These are phyloP conservation scores for Lecanicillium sp. DNA, from an alignment of 2,329 filamentous ascomycete species.

Conservation along the genomic window DNA sequence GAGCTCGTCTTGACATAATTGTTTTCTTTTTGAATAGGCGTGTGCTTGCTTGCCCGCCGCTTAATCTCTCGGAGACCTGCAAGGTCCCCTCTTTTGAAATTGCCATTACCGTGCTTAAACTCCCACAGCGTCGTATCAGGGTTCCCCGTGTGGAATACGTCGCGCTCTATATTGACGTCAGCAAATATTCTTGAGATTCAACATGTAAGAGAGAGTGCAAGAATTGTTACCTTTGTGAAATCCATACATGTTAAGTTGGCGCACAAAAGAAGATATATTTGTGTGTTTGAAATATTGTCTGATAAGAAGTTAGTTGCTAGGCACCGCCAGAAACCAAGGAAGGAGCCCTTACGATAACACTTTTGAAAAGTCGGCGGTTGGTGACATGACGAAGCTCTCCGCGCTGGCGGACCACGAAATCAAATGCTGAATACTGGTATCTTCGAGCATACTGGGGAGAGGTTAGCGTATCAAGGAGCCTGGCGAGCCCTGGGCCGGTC, in stretches of 20 bases:
- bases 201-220: background rate
- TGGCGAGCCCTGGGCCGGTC: too few relatives aligned
- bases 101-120: slow-evolving; percentile 96
- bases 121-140: slow-evolving; percentile 95
- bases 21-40: slow-evolving; percentile 88
- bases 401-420: slow-evolving; percentile 93
- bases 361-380: slow-evolving; percentile 94
- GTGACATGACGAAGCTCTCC: slow-evolving; percentile 98
- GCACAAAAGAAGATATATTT: slow-evolving; percentile 96
- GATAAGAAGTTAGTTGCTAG: slow-evolving; percentile 6
- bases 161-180: slow-evolving; percentile 60
- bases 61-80: slow-evolving; percentile 92
- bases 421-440: slow-evolving; percentile 83
- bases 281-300: slow-evolving; percentile 99
- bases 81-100: slow-evolving; percentile 91
- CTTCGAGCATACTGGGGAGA: slow-evolving; percentile 79
- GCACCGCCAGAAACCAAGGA: slow-evolving; percentile 2
- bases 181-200: background rate
- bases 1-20: slow-evolving; percentile 64
- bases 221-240: slow-evolving; percentile 80
- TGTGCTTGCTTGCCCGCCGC: slow-evolving; percentile 83
- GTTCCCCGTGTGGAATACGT: slow-evolving; percentile 92
- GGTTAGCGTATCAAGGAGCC: too few relatives aligned
- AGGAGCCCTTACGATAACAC: slow-evolving; percentile 73
- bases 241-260: slow-evolving; percentile 98